These are phyloP conservation scores for Venustampulla echinocandica DNA, from an alignment of 495 filamentous ascomycete genomes.

Conservation along the genomic window DNA sequence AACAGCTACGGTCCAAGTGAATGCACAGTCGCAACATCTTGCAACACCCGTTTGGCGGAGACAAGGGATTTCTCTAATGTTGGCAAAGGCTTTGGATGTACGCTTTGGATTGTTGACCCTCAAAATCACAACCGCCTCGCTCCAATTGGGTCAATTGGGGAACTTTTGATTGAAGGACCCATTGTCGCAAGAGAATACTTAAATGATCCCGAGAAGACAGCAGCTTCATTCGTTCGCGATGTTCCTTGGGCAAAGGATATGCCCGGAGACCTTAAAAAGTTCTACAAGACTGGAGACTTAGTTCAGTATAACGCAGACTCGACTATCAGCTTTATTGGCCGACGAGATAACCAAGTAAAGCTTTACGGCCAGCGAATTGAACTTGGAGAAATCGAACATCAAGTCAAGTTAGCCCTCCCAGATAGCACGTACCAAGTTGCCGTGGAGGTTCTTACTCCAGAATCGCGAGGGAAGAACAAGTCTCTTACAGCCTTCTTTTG, in stretches of 20 bases:
- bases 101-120: constrained; percentile 50
- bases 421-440: background rate
- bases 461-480: background rate
- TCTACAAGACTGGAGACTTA: constrained; percentile 43
- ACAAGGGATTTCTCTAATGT: constrained; percentile 3
- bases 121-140: constrained; percentile 41
- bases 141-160: constrained; percentile 49
- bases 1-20: constrained; percentile 51
- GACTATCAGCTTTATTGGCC: constrained; percentile 25
- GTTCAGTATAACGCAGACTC: constrained; percentile 19
- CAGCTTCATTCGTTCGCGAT: constrained; percentile 22
- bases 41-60: constrained; percentile 32
- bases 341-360: constrained; percentile 26
- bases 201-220: constrained; percentile 6
- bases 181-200: constrained; percentile 43
- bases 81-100: constrained; percentile 32
- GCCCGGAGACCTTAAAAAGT: constrained; percentile 36
- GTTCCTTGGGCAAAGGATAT: constrained; percentile 11
- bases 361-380: constrained; percentile 26
- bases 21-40: constrained; percentile 7
- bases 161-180: constrained; percentile 52
- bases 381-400: constrained; percentile 27
- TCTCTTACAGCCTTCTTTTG: no score
- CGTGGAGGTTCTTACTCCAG: constrained; percentile 20
- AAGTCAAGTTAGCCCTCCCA: constrained; percentile 8